Evolutionary conservation across 352 stramenopile genomes (phyloP).

Genomic region (Phytophthora cactorum): DNA sequence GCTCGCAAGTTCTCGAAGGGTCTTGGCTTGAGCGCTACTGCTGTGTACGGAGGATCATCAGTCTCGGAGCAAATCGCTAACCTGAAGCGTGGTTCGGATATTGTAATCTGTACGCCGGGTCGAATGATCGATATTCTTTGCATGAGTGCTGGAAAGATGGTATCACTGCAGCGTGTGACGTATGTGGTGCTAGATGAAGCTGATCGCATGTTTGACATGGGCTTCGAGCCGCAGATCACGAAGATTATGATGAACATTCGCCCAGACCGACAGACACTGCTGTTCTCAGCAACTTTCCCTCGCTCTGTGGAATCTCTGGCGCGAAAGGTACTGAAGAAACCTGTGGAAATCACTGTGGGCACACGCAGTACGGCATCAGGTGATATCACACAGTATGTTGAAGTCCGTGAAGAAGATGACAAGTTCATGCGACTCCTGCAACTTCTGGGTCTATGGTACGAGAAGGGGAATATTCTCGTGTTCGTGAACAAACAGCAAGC

Average conservation of each 20-base stretch:
- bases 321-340: slow-evolving; percentile 92
- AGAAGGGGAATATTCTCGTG: slow-evolving; percentile 98
- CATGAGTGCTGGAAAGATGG: slow-evolving; percentile 97
- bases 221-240: slow-evolving; percentile 99
- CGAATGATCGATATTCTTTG: slow-evolving; percentile 99
- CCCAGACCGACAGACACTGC: slow-evolving; percentile 91
- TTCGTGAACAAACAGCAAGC: slow-evolving; percentile 99
- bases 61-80: slow-evolving; percentile 99
- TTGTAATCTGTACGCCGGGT: slow-evolving; percentile 98
- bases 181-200: slow-evolving; percentile 99
- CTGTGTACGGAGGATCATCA: slow-evolving; percentile 94
- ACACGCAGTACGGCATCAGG: slow-evolving; percentile 95
- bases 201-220: slow-evolving; percentile 99
- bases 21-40: slow-evolving; percentile 91
- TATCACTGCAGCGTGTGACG: slow-evolving; percentile 96
- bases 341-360: slow-evolving; percentile 97
- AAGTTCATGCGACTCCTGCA: slow-evolving; percentile 99
- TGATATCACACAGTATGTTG: slow-evolving; percentile 97
- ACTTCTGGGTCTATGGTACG: slow-evolving; percentile 95
- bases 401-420: slow-evolving; percentile 98
- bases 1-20: slow-evolving; percentile 94
- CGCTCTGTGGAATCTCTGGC: slow-evolving; percentile 91
- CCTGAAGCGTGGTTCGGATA: slow-evolving; percentile 97
- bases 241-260: slow-evolving; percentile 96
- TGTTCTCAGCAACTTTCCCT: slow-evolving; percentile 99